Evolutionary conservation across 164 flowering plant species (phyloP).

Genomic region (Euptelea pleiosperma): DNA sequence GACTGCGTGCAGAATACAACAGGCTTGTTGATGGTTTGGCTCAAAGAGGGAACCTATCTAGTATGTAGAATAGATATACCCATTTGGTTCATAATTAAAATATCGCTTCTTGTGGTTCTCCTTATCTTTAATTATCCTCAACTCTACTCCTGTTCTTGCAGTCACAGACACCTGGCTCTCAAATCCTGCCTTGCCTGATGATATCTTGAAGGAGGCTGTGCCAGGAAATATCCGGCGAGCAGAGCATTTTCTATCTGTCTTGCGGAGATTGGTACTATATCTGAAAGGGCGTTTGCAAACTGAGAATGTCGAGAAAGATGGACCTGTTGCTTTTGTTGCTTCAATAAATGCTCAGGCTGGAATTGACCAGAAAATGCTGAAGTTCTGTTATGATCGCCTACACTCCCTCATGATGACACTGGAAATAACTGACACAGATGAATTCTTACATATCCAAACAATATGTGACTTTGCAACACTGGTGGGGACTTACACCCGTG

Average conservation of each 20-base stretch:
- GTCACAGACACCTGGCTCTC: conserved; percentile 78
- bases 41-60: conserved; percentile 71
- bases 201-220: conserved; percentile 95
- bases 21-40: conserved; percentile 98
- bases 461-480: conserved; percentile 97
- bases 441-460: conserved; percentile 85
- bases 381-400: conserved; percentile 92
- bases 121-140: not conserved
- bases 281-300: conserved; percentile 74
- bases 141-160: conserved; percentile 26
- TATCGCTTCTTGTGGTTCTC: conserved; percentile 3
- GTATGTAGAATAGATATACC: conserved; percentile 40
- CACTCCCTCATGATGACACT: conserved; percentile 93
- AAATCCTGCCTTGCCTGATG: conserved; percentile 97
- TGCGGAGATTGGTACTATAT: conserved; percentile 92
- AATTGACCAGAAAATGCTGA: conserved; percentile 91
- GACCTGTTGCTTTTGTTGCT: conserved; percentile 82
- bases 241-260: conserved; percentile 84
- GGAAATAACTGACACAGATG: conserved; percentile 95
- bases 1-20: conserved; percentile 88
- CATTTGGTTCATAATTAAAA: not conserved
- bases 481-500: conserved; percentile 87
- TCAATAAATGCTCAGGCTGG: conserved; percentile 71
- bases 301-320: conserved; percentile 93
- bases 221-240: conserved; percentile 99